A percentile compares a stretch with the other conserved stretches of the same genome.
Conservation (phyloP, 345 rosid species). For the Bruguiera parviflora region DNA sequence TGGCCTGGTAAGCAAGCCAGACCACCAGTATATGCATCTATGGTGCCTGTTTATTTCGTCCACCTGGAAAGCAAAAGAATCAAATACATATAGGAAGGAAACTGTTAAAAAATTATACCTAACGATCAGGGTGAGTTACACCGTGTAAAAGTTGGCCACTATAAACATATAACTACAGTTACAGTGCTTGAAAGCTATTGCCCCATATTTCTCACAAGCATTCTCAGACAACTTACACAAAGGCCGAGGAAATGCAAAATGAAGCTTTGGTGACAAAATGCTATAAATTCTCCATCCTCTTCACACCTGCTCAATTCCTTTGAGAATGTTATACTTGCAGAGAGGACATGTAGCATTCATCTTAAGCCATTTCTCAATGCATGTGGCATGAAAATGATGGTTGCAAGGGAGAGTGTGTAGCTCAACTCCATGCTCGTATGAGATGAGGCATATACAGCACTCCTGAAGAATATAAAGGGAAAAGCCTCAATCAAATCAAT, state of each 20-base stretch:
- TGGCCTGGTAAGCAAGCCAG: too few relatives aligned
- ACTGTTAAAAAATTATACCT: too few relatives aligned
- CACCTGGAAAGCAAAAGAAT: too few relatives aligned
- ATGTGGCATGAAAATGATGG: conserved; percentile 84
- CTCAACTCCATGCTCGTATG: conserved; percentile 82
- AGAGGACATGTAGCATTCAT: conserved; percentile 99
- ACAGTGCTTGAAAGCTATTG: too few relatives aligned
- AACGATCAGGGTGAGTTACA: too few relatives aligned
- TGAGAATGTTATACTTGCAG: conserved; percentile 91
- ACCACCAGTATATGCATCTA: too few relatives aligned
- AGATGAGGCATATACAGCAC: conserved; percentile 82
- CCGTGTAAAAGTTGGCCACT: too few relatives aligned
- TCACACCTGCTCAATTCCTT: conserved; percentile 72
- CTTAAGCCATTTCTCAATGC: conserved; percentile 95
- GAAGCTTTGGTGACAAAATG: not conserved
- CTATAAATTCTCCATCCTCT: conserved; percentile 5
- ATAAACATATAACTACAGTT: too few relatives aligned
- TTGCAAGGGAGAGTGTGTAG: conserved; percentile 86
- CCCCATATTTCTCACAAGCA: not conserved
- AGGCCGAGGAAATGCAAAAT: not conserved
- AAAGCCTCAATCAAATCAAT: not conserved
- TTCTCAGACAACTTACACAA: conserved; percentile 8
- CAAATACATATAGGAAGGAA: too few relatives aligned
- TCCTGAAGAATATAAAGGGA: conserved; percentile 41
- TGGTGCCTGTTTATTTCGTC: too few relatives aligned